A percentile compares a stretch with the other conserved stretches of the same genome.
Evolutionary conservation across 495 filamentous ascomycete genomes (phyloP).

Genomic region (Neurospora sp.): DNA sequence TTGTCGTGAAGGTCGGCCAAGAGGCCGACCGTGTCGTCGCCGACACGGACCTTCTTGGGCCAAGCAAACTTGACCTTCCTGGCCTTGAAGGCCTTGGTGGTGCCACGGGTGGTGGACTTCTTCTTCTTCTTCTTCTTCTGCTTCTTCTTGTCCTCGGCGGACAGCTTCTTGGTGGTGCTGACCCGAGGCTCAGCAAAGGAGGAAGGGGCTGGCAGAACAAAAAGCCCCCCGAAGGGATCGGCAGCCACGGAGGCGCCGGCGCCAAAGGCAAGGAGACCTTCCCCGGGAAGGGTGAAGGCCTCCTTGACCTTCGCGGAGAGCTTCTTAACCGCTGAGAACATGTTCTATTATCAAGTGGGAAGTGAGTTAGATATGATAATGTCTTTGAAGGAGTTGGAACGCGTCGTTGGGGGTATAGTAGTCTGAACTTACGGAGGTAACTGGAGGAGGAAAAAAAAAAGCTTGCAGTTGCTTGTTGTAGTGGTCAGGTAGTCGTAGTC

Average conservation of each 20-base stretch:
- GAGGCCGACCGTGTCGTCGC: too few relatives aligned
- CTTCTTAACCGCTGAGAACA: neutral
- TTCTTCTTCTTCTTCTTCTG: too few relatives aligned
- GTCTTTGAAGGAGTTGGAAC: neutral
- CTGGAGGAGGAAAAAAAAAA: neutral
- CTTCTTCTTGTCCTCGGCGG: too few relatives aligned
- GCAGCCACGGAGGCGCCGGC: neutral
- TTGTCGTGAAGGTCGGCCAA: too few relatives aligned
- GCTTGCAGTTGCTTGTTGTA: neutral
- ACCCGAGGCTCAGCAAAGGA: too few relatives aligned
- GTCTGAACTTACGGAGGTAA: neutral
- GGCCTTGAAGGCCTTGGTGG: too few relatives aligned
- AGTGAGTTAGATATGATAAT: neutral
- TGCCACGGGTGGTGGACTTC: too few relatives aligned
- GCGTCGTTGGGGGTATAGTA: neutral
- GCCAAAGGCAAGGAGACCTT: neutral
- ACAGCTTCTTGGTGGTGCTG: too few relatives aligned
- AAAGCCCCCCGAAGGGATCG: neutral
- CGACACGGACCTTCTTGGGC: too few relatives aligned
- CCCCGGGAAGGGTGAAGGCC: neutral
- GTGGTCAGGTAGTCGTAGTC: neutral
- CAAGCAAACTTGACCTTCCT: too few relatives aligned
- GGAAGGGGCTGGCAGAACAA: too few relatives aligned
- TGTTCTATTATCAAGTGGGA: neutral
- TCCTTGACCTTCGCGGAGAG: neutral